Base-by-base conservation (phyloP, 352 stramenopile genomes). In the Globisporangium yorkense region DNA sequence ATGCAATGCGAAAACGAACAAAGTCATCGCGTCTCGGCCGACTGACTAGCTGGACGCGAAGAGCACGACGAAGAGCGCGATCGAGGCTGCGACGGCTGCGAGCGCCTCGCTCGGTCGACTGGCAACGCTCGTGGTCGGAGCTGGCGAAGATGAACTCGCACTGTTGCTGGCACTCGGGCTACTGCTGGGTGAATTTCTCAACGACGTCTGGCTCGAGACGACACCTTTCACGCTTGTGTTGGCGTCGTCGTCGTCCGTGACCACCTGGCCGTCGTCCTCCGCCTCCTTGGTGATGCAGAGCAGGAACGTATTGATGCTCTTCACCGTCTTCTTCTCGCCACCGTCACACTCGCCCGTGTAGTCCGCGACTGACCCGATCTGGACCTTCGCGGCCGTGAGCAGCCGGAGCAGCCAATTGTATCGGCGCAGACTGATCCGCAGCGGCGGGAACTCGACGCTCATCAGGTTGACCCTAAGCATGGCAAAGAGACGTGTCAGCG, bases 241-340 rank as follows among this genome's bases (percentile, higher is more conserved):
- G 5, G 41, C 41, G 18, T 40, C 41, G 13, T 44, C 31, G 8
- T 54, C 29, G 6, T 47, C 20, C 4, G 27, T 8, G n/a, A 46
- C 37, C 1, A 49, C 41, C n/a, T 35, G 24, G 16, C 44, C 35
- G 20, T 56, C 53, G 39, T 56, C 54, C 3, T 56, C 53, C 9
- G 45, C 46, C 15, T 45, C 37, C 41, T 52, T 44, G 24, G 41
- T 46, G 21, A 52, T 48, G 46, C 51, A 57, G 0, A 51, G 46
- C 40, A 65, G 27, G 13, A 51, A 57, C 2, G 20, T 57, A 29
- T 44, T 20, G 29, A 61, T 46, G 46, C 45, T 51, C 37, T 52
- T 57, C 16, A 46, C 6, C 13, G 24, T 56, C 51, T 55, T 35
- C 50, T 57, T 57, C 37, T 44, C 35, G 39, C 59, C 16, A 20